Percentiles rank a stretch among this genome's conserved stretches.
Conservation (phyloP, 148 eudicot genomes). For the Cornus florida region DNA sequence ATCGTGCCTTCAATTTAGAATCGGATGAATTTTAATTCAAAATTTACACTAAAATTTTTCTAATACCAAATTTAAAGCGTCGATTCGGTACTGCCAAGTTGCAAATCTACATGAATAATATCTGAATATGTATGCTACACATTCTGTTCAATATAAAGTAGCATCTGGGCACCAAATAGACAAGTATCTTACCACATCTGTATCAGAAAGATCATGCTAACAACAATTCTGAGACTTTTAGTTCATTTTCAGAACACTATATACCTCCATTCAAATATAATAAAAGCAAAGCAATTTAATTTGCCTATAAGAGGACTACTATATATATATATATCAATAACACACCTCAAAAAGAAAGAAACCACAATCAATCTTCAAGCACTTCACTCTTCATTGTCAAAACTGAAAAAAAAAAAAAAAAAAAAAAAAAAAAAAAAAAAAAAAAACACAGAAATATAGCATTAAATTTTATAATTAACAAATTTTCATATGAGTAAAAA, state of each 20-base stretch:
- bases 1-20: too few species aligned
- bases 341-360: constrained; percentile 12
- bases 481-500: not conserved
- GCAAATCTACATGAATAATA: not conserved
- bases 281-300: not conserved
- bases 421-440: not conserved
- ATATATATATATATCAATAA: not conserved
- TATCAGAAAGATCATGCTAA: not conserved
- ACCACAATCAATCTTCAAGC: constrained; percentile 9
- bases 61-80: too few species aligned
- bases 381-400: not conserved
- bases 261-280: not conserved
- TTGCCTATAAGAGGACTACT: not conserved
- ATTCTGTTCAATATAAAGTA: not conserved
- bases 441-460: not conserved
- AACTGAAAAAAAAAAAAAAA: not conserved
- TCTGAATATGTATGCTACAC: not conserved
- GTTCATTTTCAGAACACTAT: not conserved
- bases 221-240: not conserved
- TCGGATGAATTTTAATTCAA: too few species aligned
- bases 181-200: not conserved
- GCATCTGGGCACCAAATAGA: not conserved
- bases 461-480: not conserved
- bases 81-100: not conserved
- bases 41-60: too few species aligned